Percentiles rank a stretch among this genome's conserved stretches.
These are phyloP conservation scores for Leucosporidium scottii DNA, from an alignment of 768 basidiomycete genomes.

Conservation along the genomic window DNA sequence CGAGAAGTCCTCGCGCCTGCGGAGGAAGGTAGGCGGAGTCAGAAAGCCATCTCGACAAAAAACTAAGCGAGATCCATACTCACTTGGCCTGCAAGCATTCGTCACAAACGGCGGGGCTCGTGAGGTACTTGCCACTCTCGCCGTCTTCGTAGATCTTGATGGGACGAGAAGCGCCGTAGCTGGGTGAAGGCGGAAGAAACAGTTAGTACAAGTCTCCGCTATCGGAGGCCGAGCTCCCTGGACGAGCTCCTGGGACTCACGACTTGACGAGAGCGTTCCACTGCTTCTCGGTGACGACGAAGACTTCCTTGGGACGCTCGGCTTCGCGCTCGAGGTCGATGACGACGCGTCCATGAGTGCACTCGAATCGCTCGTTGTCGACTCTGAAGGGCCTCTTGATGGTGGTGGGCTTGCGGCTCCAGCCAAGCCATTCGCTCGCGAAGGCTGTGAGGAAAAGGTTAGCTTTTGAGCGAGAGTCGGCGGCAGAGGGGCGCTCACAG, in stretches of 20 bases:
- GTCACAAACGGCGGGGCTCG: constrained; percentile 49
- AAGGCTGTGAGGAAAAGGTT: constrained; percentile 44
- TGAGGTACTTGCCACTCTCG: background rate
- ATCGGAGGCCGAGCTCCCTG: no score
- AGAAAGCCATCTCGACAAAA: background rate
- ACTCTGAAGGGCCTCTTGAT: constrained; percentile 55
- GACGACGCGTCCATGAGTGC: constrained; percentile 57
- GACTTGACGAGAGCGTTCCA: constrained; percentile 58
- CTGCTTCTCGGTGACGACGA: constrained; percentile 52
- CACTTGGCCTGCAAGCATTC: constrained; percentile 59
- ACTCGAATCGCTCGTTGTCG: constrained; percentile 60
- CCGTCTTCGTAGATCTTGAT: constrained; percentile 13
- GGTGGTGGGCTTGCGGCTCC: constrained; percentile 54
- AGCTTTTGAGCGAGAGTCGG: background rate
- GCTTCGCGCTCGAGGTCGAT: constrained; percentile 56
- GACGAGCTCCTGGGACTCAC: constrained; percentile 42
- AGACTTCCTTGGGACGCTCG: background rate
- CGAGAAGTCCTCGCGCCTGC: constrained; percentile 17
- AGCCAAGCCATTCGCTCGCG: constrained; percentile 60
- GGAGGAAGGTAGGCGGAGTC: no score
- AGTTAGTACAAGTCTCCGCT: background rate
- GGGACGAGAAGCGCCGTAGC: constrained; percentile 18
- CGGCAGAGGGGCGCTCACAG: background rate
- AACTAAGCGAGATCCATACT: constrained; percentile 6
- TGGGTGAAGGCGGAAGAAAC: background rate